phyloP scores from a whole-genome alignment of 495 filamentous ascomycete genomes.

The Xylaria palmicola region DNA sequence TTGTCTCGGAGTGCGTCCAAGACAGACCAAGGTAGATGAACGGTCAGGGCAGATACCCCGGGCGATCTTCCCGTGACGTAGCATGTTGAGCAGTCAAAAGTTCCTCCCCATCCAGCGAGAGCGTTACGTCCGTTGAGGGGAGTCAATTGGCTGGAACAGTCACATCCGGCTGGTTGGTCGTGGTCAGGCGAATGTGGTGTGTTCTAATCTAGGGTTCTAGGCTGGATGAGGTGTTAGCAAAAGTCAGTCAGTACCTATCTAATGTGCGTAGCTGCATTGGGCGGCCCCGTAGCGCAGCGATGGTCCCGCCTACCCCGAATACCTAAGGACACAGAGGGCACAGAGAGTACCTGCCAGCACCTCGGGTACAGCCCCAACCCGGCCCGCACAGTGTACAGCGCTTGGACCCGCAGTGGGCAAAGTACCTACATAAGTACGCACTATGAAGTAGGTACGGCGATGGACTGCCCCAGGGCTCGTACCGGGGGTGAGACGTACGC shows the following conservation, averaged over 20 bases:
- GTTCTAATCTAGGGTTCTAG: background rate
- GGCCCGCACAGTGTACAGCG: conserved; percentile 6
- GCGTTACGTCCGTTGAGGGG: background rate
- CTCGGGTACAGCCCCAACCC: background rate
- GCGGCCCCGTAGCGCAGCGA: too few species aligned
- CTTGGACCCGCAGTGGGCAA: background rate
- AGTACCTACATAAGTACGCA: background rate
- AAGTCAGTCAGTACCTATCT: too few species aligned
- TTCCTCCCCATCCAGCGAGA: background rate
- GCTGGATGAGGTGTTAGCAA: background rate
- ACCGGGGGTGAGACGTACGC: background rate
- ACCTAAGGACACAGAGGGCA: too few species aligned
- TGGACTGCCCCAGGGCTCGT: background rate
- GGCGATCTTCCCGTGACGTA: background rate
- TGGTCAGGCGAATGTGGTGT: background rate
- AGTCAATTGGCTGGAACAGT: background rate
- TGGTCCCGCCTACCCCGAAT: too few species aligned
- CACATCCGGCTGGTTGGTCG: too few species aligned
- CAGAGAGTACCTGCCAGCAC: background rate
- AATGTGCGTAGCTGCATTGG: too few species aligned
- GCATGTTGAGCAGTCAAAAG: conserved; percentile 1
- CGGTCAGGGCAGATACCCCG: background rate
- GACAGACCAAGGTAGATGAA: background rate
- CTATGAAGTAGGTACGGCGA: too few species aligned
- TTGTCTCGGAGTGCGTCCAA: background rate